Percentiles rank a stretch among this genome's conserved stretches.
These are phyloP conservation scores for Canavalia ensiformis DNA, from an alignment of 306 rosid species.

Conservation along the genomic window DNA sequence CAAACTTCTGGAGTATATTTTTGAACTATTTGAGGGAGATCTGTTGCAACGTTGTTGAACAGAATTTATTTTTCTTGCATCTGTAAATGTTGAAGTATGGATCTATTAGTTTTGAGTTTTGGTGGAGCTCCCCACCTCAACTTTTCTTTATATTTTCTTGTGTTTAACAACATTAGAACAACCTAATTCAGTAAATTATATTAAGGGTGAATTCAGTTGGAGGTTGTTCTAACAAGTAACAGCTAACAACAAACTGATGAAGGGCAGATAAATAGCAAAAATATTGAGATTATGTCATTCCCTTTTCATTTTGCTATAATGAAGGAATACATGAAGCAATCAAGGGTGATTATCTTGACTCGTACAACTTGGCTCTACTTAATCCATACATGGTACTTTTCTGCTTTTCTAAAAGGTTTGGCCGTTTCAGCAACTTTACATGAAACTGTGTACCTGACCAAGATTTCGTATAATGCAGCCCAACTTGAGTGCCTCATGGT, in stretches of 20 bases:
- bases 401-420: constrained; percentile 21
- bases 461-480: constrained; percentile 68
- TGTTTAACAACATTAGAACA: constrained; percentile 17
- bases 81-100: neutral
- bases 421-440: constrained; percentile 30
- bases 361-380: constrained; percentile 79
- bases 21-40: constrained; percentile 14
- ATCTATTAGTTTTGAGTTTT: neutral
- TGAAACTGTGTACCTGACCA: constrained; percentile 46
- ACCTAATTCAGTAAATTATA: neutral
- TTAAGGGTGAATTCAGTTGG: neutral
- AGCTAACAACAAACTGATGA: constrained; percentile 22
- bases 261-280: constrained; percentile 1
- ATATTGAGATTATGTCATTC: constrained; percentile 38
- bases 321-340: constrained; percentile 93
- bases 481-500: constrained; percentile 93
- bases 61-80: neutral
- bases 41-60: constrained; percentile 23
- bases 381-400: constrained; percentile 90
- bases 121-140: neutral
- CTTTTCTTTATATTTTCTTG: neutral
- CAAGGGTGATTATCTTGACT: constrained; percentile 74
- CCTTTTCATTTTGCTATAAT: constrained; percentile 36
- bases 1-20: constrained; percentile 23
- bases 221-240: constrained; percentile 1